Evolutionary conservation across 495 filamentous ascomycete species (phyloP), one percentile per base, ranked within the genome.

Genomic region (Staphylotrichum tortipilum): DNA sequence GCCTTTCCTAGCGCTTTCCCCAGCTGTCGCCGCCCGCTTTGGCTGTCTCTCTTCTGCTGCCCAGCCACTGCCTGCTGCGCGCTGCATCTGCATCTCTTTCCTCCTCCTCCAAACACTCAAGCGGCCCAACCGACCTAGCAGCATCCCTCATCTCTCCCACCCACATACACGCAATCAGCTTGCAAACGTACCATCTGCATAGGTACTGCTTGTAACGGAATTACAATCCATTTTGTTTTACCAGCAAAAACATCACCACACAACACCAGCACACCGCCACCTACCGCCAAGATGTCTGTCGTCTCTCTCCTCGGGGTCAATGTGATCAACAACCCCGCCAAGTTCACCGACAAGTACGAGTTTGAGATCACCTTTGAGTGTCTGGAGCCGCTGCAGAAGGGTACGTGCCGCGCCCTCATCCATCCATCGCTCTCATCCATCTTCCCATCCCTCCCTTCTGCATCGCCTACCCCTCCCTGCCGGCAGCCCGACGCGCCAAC

Each of bases 331-430:
- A 98, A 98, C 71, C 92, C 92, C 52, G 90, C 92, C 53, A 76
- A 82, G 44, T 96, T 97, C 72, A 81, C 78, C 44, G 84, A 85
- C 55, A 78, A 87, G 26, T 98, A 97, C 65, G 79, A 89, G 66
- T 95, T 98, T 47, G 94, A 98, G 67, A 97, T 98, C 66, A 98
- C 92, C 19, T 98, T 98, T 52, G 94, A 97, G 70, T 96, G 91
- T 64, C 80, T 97, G 15, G 92, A 98, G 72, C 62, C 65, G 46
- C 78, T 98, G 21, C 86, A 91, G 65, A 94, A 96, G 70, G 90
- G 90, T 91, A 64, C 46, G 61, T 54, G 31, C 46, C 15, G 9
- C n/a, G n/a, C 18, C 9, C n/a, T 29, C 26, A 8, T 17, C 15
- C 22, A 17, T 37, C 12, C 24, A n/a, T n/a, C n/a, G n/a, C n/a